Evolutionary conservation across 176 grass and related monocot species (phyloP).

Genomic region (Musa schizocarpa): DNA sequence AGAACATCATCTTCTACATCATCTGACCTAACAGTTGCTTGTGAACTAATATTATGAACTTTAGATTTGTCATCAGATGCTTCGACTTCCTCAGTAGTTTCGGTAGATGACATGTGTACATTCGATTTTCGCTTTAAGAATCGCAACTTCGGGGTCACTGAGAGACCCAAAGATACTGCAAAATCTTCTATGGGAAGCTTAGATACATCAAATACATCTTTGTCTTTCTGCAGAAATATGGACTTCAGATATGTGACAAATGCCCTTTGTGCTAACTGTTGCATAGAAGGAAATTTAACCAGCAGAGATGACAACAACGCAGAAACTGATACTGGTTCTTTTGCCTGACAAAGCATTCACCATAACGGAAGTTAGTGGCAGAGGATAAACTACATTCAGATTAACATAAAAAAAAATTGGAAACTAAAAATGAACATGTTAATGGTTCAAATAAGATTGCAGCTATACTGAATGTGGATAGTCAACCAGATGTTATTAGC

Average conservation of each 20-base stretch:
- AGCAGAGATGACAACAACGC: constrained; percentile 56
- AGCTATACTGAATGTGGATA: neutral
- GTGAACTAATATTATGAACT: constrained; percentile 30
- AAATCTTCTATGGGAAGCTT: constrained; percentile 61
- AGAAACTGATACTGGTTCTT: constrained; percentile 64
- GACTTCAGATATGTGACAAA: constrained; percentile 86
- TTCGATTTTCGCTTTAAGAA: constrained; percentile 56
- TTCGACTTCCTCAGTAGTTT: constrained; percentile 11
- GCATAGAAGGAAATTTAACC: constrained; percentile 63
- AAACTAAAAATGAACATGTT: no score
- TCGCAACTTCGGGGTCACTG: constrained; percentile 54
- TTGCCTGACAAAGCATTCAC: constrained; percentile 37
- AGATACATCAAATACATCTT: constrained; percentile 68
- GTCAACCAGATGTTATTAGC: neutral
- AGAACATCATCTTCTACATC: constrained; percentile 54
- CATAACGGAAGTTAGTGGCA: neutral
- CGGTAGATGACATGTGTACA: constrained; percentile 14
- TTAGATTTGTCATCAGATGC: constrained; percentile 14
- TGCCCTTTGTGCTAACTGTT: constrained; percentile 69
- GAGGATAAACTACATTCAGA: neutral
- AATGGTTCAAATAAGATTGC: no score
- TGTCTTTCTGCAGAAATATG: constrained; percentile 50
- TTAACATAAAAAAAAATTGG: neutral
- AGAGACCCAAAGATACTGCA: constrained; percentile 64
- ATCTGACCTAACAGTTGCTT: neutral